These are phyloP conservation scores for Kodamaea restingae DNA, from an alignment of 805 yeast genomes.

Conservation along the genomic window DNA sequence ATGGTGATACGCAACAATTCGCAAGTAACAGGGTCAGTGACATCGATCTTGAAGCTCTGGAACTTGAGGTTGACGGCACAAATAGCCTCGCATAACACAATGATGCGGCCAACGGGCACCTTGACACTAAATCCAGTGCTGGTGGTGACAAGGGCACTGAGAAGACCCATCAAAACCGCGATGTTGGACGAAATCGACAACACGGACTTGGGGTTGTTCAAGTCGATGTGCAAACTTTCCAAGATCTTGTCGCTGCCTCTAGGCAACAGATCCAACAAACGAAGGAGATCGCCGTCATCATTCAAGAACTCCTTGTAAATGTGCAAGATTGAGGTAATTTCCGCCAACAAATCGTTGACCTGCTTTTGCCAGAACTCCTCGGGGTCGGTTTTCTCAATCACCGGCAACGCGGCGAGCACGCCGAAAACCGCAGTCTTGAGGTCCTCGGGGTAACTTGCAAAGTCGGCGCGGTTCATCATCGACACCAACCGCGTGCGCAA, in stretches of 20 bases:
- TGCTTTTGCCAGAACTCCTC: constrained; percentile 44
- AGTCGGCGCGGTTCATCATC: constrained; percentile 29
- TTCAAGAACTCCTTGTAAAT: constrained; percentile 59
- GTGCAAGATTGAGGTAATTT: constrained; percentile 51
- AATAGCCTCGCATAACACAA: constrained; percentile 50
- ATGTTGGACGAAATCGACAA: constrained; percentile 51
- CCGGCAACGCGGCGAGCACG: constrained; percentile 53
- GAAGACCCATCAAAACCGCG: constrained; percentile 37
- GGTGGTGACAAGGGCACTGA: constrained; percentile 40
- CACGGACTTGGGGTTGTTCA: constrained; percentile 51
- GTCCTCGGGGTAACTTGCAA: constrained; percentile 35
- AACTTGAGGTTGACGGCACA: constrained; percentile 53
- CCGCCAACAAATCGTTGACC: constrained; percentile 46
- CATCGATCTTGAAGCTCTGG: constrained; percentile 53
- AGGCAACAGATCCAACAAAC: constrained; percentile 35
- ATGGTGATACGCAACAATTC: constrained; percentile 42
- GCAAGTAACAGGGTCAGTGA: constrained; percentile 51
- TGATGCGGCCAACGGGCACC: constrained; percentile 60
- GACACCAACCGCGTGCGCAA: constrained; percentile 44
- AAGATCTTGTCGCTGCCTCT: constrained; percentile 9
- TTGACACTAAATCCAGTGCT: constrained; percentile 54
- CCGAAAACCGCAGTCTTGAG: constrained; percentile 43
- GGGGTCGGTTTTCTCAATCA: constrained; percentile 51
- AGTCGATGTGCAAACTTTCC: constrained; percentile 47
- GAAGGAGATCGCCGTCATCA: constrained; percentile 49